These are phyloP conservation scores for Sanghuangporus sanghuang DNA, from an alignment of 1,284 basidiomycete genomes.

Conservation along the genomic window DNA sequence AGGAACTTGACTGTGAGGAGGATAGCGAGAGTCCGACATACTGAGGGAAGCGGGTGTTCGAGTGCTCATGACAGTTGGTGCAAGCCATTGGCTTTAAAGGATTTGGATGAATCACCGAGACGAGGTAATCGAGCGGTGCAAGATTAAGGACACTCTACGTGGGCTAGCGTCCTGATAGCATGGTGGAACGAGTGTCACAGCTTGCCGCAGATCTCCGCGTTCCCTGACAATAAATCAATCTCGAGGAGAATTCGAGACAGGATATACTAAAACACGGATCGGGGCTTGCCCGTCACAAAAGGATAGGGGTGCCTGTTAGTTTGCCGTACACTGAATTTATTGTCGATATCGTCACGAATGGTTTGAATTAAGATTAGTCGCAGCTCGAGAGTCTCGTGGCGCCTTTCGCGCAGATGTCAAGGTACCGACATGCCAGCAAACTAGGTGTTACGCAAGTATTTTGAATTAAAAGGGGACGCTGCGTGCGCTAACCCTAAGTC, in stretches of 20 bases:
- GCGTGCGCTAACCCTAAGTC: background rate
- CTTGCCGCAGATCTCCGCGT: slow-evolving; percentile 18
- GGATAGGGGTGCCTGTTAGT: slow-evolving; percentile 15
- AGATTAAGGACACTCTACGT: slow-evolving; percentile 5
- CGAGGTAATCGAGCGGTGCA: slow-evolving; percentile 11
- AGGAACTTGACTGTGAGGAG: slow-evolving; percentile 9
- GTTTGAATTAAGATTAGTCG: slow-evolving; percentile 11
- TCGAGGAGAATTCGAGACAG: slow-evolving; percentile 14
- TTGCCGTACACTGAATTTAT: slow-evolving; percentile 9
- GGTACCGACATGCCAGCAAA: slow-evolving; percentile 9
- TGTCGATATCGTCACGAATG: slow-evolving; percentile 1
- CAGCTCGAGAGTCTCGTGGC: slow-evolving; percentile 13
- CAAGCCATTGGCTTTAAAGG: slow-evolving; percentile 11
- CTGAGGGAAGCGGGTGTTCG: slow-evolving; percentile 2
- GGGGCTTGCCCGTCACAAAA: slow-evolving; percentile 14
- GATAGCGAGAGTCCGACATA: slow-evolving; percentile 18
- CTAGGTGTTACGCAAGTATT: background rate
- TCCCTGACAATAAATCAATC: slow-evolving; percentile 17
- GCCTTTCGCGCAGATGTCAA: slow-evolving; percentile 11
- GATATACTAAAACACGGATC: slow-evolving; percentile 6
- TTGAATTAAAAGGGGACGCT: background rate
- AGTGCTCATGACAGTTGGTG: background rate
- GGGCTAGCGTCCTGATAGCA: slow-evolving; percentile 13
- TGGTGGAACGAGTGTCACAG: slow-evolving; percentile 9
- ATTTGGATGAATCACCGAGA: slow-evolving; percentile 6